Evolutionary conservation across 805 yeast genomes (phyloP).

Genomic region (Starmerella floricola): DNA sequence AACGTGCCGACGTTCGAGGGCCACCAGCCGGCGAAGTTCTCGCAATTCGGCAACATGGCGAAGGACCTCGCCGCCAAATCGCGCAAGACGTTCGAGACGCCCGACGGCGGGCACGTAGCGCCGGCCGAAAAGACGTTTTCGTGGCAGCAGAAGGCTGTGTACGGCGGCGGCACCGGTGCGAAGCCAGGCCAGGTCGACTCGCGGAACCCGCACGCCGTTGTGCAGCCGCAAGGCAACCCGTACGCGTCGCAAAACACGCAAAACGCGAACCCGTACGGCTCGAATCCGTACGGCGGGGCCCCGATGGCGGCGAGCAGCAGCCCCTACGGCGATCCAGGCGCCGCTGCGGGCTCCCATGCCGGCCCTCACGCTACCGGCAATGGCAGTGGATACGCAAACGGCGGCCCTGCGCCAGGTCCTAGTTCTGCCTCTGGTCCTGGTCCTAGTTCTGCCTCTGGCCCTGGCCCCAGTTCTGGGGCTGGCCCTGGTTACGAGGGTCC

Average conservation of each 20-base stretch:
- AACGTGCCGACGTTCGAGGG: slow-evolving; percentile 36
- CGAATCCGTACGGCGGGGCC: slow-evolving; percentile 3
- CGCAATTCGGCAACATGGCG: slow-evolving; percentile 41
- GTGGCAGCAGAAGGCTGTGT: slow-evolving; percentile 20
- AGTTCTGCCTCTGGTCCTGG: background rate
- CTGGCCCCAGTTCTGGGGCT: too few relatives aligned
- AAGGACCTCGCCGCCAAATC: slow-evolving; percentile 29
- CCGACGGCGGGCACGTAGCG: slow-evolving; percentile 16
- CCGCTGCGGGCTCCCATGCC: background rate
- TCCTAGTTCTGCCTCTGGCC: background rate
- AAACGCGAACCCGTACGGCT: slow-evolving; percentile 1
- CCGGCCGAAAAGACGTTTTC: slow-evolving; percentile 19
- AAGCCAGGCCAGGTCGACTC: slow-evolving; percentile 3
- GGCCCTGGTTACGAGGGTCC: too few relatives aligned
- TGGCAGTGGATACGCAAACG: background rate
- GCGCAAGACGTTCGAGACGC: slow-evolving; percentile 15
- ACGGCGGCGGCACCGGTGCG: slow-evolving; percentile 16
- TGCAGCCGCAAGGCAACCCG: slow-evolving; percentile 21
- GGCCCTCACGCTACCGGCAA: background rate
- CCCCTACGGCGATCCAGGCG: slow-evolving; percentile 4
- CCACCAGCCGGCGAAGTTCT: slow-evolving; percentile 37
- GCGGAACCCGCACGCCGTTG: slow-evolving; percentile 19
- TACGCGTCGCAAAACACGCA: slow-evolving; percentile 12
- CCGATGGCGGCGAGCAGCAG: background rate
- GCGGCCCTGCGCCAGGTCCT: background rate